These are phyloP conservation scores for Globisporangium nagaii DNA, from an alignment of 352 stramenopile species.

Conservation along the genomic window DNA sequence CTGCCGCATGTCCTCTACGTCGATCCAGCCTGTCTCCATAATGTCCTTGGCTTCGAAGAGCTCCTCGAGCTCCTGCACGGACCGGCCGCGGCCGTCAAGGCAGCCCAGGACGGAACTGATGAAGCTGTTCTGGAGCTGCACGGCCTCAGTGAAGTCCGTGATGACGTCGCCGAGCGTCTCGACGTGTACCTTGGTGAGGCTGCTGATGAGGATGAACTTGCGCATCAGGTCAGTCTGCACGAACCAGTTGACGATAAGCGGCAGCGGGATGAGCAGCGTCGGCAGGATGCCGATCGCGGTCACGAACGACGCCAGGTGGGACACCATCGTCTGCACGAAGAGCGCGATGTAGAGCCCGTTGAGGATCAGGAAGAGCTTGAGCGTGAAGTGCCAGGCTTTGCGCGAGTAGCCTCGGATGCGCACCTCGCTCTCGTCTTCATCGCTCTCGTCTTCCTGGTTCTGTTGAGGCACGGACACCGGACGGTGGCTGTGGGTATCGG, in stretches of 20 bases:
- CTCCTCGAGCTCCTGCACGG: slow-evolving; percentile 22
- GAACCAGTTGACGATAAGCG: slow-evolving; percentile 48
- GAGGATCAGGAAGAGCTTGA: slow-evolving; percentile 57
- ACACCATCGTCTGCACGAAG: slow-evolving; percentile 52
- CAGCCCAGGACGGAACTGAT: slow-evolving; percentile 22
- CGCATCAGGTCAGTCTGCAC: slow-evolving; percentile 53
- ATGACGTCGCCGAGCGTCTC: slow-evolving; percentile 49
- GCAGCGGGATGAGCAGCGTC: slow-evolving; percentile 26
- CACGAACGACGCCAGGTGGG: slow-evolving; percentile 28
- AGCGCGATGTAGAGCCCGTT: slow-evolving; percentile 64
- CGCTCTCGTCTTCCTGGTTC: neutral
- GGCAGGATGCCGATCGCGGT: slow-evolving; percentile 14
- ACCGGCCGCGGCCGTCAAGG: slow-evolving; percentile 19
- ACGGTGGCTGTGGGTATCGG: neutral
- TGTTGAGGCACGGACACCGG: neutral
- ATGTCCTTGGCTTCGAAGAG: slow-evolving; percentile 25
- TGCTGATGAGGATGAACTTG: slow-evolving; percentile 54
- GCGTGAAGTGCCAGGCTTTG: slow-evolving; percentile 46
- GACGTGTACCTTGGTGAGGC: slow-evolving; percentile 45
- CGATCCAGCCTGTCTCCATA: slow-evolving; percentile 22
- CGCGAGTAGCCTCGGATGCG: slow-evolving; percentile 39
- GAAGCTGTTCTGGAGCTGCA: slow-evolving; percentile 50
- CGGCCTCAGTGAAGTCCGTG: slow-evolving; percentile 48
- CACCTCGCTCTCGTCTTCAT: no score
- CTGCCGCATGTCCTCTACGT: slow-evolving; percentile 33